A percentile compares a stretch with the other conserved stretches of the same genome.
Evolutionary conservation across 1,139 yeast species (phyloP).

Genomic region (Starmera stellimalicola): DNA sequence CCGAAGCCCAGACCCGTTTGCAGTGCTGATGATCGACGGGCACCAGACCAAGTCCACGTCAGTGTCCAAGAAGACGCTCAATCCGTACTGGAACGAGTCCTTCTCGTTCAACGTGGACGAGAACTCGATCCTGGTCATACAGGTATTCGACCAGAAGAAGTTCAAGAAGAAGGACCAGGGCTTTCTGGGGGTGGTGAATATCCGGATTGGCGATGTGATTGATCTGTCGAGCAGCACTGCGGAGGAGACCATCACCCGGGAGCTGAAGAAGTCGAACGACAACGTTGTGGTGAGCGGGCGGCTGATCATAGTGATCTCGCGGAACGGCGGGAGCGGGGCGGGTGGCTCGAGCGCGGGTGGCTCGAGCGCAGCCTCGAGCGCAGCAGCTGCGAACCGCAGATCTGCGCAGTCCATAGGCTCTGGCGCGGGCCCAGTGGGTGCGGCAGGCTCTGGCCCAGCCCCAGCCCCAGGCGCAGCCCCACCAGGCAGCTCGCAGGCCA

Average conservation of each 20-base stretch:
- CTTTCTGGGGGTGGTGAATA: constrained; percentile 92
- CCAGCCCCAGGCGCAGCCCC: constrained; percentile 14
- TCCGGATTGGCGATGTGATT: constrained; percentile 81
- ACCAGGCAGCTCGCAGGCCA: constrained; percentile 13
- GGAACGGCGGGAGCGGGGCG: constrained; percentile 12
- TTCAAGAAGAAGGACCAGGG: constrained; percentile 98
- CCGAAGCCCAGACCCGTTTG: constrained; percentile 95
- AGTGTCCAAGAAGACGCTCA: constrained; percentile 86
- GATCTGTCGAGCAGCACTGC: constrained; percentile 45
- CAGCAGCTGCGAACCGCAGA: constrained; percentile 1
- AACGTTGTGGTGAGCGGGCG: constrained; percentile 89
- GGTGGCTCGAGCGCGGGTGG: constrained; percentile 6
- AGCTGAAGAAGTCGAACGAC: constrained; percentile 85
- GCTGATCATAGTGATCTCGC: constrained; percentile 64
- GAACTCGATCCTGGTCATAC: constrained; percentile 81
- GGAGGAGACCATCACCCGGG: constrained; percentile 89
- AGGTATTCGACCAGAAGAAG: constrained; percentile 93
- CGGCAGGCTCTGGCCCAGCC: constrained; percentile 14
- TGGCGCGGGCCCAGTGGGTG: constrained; percentile 9
- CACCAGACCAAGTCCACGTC: constrained; percentile 92
- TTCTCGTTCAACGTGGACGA: constrained; percentile 74
- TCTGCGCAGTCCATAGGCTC: constrained; percentile 4
- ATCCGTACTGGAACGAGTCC: constrained; percentile 96
- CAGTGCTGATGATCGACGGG: constrained; percentile 94
- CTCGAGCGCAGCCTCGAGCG: constrained; percentile 4